Percentiles rank a stretch among this genome's conserved stretches.
These are phyloP conservation scores for Lachancea quebecensis DNA, from an alignment of 805 yeast species.

Conservation along the genomic window DNA sequence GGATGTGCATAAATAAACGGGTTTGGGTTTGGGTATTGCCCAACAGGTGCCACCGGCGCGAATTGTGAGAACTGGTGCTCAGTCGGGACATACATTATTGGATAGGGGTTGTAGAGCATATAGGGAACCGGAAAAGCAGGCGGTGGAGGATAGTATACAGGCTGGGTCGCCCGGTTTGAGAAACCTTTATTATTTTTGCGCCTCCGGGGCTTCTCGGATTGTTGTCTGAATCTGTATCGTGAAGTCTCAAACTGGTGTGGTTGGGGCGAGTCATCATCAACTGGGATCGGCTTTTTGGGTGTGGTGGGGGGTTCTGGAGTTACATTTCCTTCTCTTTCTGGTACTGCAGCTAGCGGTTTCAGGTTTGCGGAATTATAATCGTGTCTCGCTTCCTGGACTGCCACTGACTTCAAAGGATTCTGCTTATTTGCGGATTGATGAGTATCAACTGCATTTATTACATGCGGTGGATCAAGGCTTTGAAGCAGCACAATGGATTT, in stretches of 20 bases:
- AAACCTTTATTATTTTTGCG: background rate
- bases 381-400: too few species aligned
- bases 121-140: constrained; percentile 8
- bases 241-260: constrained; percentile 24
- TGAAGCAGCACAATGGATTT: constrained; percentile 16
- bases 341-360: too few species aligned
- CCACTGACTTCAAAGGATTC: too few species aligned
- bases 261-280: constrained; percentile 18
- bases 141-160: constrained; percentile 1
- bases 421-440: too few species aligned
- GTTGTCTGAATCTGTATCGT: constrained; percentile 13
- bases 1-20: background rate
- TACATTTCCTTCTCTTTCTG: too few species aligned
- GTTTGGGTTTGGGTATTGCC: background rate
- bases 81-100: constrained; percentile 7
- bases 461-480: constrained; percentile 13
- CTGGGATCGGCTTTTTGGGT: constrained; percentile 3
- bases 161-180: background rate
- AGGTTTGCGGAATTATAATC: too few species aligned
- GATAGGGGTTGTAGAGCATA: constrained; percentile 11
- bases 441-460: background rate
- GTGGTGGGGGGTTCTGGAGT: constrained; percentile 6
- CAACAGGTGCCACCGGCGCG: background rate
- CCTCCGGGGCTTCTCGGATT: constrained; percentile 11
- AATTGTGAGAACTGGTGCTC: constrained; percentile 1